Base-by-base conservation (phyloP, 805 yeast genomes). In the Zygosaccharomyces rouxii region DNA sequence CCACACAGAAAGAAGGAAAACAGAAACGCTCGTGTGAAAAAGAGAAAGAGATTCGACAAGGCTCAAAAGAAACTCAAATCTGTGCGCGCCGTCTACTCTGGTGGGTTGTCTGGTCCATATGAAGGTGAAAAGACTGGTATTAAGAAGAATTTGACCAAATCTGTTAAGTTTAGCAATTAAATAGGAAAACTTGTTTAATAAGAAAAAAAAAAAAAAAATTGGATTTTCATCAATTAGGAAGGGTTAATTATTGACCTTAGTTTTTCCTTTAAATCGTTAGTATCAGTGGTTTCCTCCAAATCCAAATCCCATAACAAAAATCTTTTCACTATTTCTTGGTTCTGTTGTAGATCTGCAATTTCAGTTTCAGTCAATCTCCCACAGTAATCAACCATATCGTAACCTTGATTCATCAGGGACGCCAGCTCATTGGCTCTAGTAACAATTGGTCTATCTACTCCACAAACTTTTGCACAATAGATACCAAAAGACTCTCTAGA, bases 71-170 rank as follows among this genome's bases (percentile, higher is more conserved):
- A 89, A 69, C 84, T 94, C 69, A 83, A 83, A 64, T 86, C 96
- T 46, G 85, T 87, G 55, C 84, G 96, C 68, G 88, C 87, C 47
- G 97, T 89, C n/a, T 89, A 84, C 75, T 78, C 83, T 58, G 75
- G 75, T 42, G 74, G 75, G 16, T 87, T 80, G 44, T 74, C 79
- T 53, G 86, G 89, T 55, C 83, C 96, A 2, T 94, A 94, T 68
- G 84, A 78, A 54, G 99, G 99, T 70, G 99, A 94, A 68, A 78
- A 81, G 73, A 89, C 97, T 16, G 99, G 99, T 87, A 94, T 94
- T 66, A 89, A 89, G 76, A 92, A 94, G 80, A 89, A 89, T 56
- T 66, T 92, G 45, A 77, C 95, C n/a, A 84, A 88, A 69, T 84
- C 95, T 60, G 89, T 88, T 63, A 86, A 84, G 68, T 83, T 89